These are phyloP conservation scores for Metschnikowia similis DNA, from an alignment of 805 yeast species.

Conservation along the genomic window DNA sequence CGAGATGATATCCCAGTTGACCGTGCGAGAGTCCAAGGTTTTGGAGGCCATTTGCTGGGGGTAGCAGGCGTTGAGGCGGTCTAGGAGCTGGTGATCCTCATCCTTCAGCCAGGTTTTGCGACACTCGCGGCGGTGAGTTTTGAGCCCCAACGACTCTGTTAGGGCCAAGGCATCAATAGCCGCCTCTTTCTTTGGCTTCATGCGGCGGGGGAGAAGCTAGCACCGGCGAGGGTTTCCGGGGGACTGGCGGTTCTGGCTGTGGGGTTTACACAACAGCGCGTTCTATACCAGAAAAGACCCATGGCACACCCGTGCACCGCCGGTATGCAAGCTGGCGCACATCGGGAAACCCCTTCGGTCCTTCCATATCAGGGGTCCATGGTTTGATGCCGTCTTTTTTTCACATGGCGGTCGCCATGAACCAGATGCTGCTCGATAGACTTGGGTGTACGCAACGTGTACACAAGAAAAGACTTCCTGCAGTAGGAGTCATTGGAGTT, in stretches of 20 bases:
- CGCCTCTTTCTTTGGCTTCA: conserved; percentile 7
- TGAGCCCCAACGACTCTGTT: conserved; percentile 70
- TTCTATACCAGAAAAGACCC: background rate
- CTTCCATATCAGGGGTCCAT: too few relatives aligned
- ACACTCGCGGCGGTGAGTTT: conserved; percentile 60
- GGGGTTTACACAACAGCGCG: background rate
- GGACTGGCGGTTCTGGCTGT: background rate
- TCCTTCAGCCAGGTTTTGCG: conserved; percentile 72
- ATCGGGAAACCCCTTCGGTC: too few relatives aligned
- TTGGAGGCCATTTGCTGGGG: conserved; percentile 17
- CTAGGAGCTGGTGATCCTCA: conserved; percentile 58
- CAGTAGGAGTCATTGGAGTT: too few relatives aligned
- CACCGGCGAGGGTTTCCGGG: too few relatives aligned
- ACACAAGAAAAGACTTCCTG: too few relatives aligned
- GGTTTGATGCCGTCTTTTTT: too few relatives aligned
- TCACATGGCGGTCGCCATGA: too few relatives aligned
- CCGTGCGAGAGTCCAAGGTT: conserved; percentile 32
- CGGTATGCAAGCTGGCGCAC: too few relatives aligned
- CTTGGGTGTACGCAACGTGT: too few relatives aligned
- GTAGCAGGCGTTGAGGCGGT: conserved; percentile 36
- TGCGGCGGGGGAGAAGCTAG: background rate
- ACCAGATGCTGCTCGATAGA: too few relatives aligned
- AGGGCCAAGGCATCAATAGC: conserved; percentile 50
- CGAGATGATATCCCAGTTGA: conserved; percentile 63
- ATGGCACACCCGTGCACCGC: background rate